A percentile compares a stretch with the other conserved stretches of the same genome.
These are phyloP conservation scores for Neurospora intermedia DNA, from an alignment of 495 filamentous ascomycete species.

Conservation along the genomic window DNA sequence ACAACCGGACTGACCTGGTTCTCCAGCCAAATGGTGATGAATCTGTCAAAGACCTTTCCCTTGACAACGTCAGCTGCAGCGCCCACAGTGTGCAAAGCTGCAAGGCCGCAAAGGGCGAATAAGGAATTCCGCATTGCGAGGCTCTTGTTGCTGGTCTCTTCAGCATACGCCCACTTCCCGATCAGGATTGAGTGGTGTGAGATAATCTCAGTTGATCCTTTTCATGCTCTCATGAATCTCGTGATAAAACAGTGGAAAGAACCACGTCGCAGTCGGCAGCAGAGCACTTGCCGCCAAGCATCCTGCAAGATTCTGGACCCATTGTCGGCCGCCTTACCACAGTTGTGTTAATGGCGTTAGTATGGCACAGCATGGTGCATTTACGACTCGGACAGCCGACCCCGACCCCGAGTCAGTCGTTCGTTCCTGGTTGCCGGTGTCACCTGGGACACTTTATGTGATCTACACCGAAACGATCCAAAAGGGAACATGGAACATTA, in stretches of 20 bases:
- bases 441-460: neutral
- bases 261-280: neutral
- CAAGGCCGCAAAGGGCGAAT: neutral
- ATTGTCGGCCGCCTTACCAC: neutral
- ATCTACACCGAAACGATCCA: neutral
- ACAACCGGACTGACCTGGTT: conserved; percentile 38
- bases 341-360: neutral
- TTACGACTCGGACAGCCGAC: neutral
- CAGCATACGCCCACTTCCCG: neutral
- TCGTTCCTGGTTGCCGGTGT: neutral
- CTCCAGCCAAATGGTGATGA: conserved; percentile 63
- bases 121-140: neutral
- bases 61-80: conserved; percentile 23
- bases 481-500: neutral
- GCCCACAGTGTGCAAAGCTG: neutral
- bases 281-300: neutral
- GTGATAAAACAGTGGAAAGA: neutral
- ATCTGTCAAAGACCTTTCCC: conserved; percentile 53
- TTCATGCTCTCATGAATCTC: neutral
- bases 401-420: neutral
- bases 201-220: neutral
- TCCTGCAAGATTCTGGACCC: neutral
- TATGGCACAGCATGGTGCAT: neutral
- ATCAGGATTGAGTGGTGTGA: neutral
- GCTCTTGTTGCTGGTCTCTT: neutral